Evolutionary conservation across 805 yeast genomes (phyloP), one percentile per base, ranked within the genome.

Genomic region (Barnettozyma sp.): DNA sequence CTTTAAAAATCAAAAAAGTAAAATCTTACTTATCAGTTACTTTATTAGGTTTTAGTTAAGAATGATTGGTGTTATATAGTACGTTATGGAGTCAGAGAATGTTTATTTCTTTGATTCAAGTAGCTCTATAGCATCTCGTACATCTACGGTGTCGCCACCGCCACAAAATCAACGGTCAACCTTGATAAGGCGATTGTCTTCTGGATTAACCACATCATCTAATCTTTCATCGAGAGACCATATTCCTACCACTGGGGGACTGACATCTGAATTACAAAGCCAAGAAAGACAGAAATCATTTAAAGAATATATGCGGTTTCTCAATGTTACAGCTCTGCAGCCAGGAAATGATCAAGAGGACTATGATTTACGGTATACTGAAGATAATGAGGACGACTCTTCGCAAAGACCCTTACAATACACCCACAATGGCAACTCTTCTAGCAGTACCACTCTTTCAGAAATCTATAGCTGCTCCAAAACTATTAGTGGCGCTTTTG

Each of bases 311-410:
- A 24, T 50, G 36, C 24, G 34, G 8, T 40, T 42, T 26, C 24
- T 22, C 18, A 35, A 41, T 13, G 33, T 46, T 15, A 31, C 30
- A 6, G 34, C 42, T 4, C 36, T 44, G 14, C 23, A 38, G 26
- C 27, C 33, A 4, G 37, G 30, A 6, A 41, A n/a, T n/a, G n/a
- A 34, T 4, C 41, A 41, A 9, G 50, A 46, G 24, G 39, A 44
- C 7, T 46, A 44, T 15, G 42, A 41, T 30, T 45, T 44, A 34
- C 43, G 46, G 22, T 33, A 45, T 16, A n/a, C n/a, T n/a, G n/a
- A n/a, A n/a, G n/a, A n/a, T n/a, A n/a, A n/a, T n/a, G n/a, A n/a
- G n/a, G n/a, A n/a, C n/a, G n/a, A n/a, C n/a, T n/a, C n/a, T n/a
- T n/a, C n/a, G n/a, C n/a, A n/a, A n/a, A n/a, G n/a, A n/a, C n/a